Evolutionary conservation across 1,284 basidiomycete genomes (phyloP).

Genomic region (Rhodotorula sp.): DNA sequence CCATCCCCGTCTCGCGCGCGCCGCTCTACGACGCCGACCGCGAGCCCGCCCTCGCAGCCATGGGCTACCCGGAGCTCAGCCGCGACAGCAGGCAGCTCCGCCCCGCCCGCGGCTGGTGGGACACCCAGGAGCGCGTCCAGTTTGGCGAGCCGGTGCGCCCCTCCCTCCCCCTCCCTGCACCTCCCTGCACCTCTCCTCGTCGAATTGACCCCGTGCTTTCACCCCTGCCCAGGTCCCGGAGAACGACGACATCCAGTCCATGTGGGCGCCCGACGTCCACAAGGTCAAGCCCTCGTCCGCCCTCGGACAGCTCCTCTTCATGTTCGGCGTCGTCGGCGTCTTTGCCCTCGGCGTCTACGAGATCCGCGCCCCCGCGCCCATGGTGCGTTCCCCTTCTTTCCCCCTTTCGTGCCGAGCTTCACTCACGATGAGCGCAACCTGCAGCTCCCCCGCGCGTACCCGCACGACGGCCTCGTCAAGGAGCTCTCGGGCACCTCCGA

Average conservation of each 20-base stretch:
- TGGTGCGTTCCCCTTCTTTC: conserved; percentile 27
- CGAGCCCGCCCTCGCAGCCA: conserved; percentile 42
- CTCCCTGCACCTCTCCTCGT: background rate
- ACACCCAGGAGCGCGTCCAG: conserved; percentile 46
- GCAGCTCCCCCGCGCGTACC: conserved; percentile 43
- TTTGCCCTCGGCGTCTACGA: conserved; percentile 39
- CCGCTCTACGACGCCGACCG: conserved; percentile 36
- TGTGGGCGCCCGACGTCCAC: conserved; percentile 49
- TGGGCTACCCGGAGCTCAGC: conserved; percentile 44
- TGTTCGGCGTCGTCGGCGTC: conserved; percentile 39
- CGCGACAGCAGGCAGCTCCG: conserved; percentile 38
- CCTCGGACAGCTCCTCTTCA: conserved; percentile 39
- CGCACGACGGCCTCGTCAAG: conserved; percentile 45
- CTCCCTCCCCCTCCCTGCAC: background rate
- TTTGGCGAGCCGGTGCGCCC: conserved; percentile 43
- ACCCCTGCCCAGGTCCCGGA: conserved; percentile 42
- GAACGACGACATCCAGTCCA: conserved; percentile 46
- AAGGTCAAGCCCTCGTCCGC: conserved; percentile 44
- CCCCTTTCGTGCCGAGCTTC: background rate
- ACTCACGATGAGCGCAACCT: background rate
- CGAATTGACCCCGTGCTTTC: background rate
- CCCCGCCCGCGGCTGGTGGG: conserved; percentile 39
- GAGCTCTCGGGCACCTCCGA: conserved; percentile 44
- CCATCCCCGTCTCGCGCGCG: conserved; percentile 18
- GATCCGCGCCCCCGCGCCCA: conserved; percentile 32